Base-by-base conservation (phyloP, 306 rosid genomes). In the Crotalaria pallida region DNA sequence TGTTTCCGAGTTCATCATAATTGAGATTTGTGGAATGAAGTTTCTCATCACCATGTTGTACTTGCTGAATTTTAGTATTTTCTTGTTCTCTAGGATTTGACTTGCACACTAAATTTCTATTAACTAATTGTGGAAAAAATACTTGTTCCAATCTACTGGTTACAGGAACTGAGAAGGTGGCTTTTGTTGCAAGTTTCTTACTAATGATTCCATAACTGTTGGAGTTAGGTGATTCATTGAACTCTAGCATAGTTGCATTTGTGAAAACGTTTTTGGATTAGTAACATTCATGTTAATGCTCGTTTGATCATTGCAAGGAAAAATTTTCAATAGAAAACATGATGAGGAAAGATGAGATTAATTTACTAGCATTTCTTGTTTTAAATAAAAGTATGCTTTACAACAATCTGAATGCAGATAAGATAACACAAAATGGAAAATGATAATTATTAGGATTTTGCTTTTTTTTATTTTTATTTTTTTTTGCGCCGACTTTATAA, bases 101-200 rank as follows among this genome's bases (percentile, higher is more conserved):
- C 62, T 89, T 72, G 69, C 97, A 89, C 36, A 86, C 88, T 71
- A 87, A 67, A 65, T 76, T 78, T 40, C 71, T 33, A 73, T 80
- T 69, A 31, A 85, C 96, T 59, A 87, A 75, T 68, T 77, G 79
- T 50, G 76, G 73, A 84, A 79, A 73, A 65, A 86, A 70, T 22
- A 83, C 80, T 64, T 84, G 65, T 52, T 80, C 87, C 77, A 86
- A 58, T 34, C 79, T 76, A 13, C 68, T 71, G 57, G n/a, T n/a
- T n/a, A n/a, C n/a, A n/a, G n/a, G n/a, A n/a, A n/a, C n/a, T n/a
- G n/a, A n/a, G n/a, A n/a, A n/a, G n/a, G n/a, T n/a, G n/a, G n/a
- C n/a, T n/a, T 65, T 76, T 23, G 75, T 76, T 23, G 71, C 61
- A 18, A 44, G 62, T 72, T 73, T 77, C 67, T 71, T 83, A 72